phyloP scores from a whole-genome alignment of 768 basidiomycete species.

The Xerocomus spinulosus region DNA sequence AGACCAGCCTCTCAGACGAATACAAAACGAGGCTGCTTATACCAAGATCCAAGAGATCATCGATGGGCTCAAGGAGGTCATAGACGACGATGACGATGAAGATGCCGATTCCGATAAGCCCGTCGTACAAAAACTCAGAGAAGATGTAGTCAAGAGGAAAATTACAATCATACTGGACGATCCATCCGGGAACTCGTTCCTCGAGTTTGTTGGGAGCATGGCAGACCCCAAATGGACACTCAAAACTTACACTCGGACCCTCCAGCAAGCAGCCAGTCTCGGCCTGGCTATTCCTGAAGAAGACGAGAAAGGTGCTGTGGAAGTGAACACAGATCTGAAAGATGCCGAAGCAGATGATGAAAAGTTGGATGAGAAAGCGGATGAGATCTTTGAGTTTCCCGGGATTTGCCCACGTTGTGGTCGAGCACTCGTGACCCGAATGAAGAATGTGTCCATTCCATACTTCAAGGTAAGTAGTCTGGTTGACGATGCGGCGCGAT shows the following conservation, averaged over 20 bases:
- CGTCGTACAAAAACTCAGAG: constrained; percentile 32
- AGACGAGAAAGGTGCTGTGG: constrained; percentile 9
- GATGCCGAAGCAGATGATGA: constrained; percentile 15
- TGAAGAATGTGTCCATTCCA: constrained; percentile 96
- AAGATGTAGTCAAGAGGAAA: constrained; percentile 53
- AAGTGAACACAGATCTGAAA: background rate
- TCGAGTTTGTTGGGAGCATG: constrained; percentile 84
- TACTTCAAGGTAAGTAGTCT: constrained; percentile 77
- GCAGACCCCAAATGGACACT: constrained; percentile 92
- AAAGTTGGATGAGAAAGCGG: constrained; percentile 46
- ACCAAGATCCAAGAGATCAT: constrained; percentile 73
- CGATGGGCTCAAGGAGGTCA: constrained; percentile 55
- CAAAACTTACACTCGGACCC: constrained; percentile 72
- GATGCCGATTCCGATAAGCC: constrained; percentile 23
- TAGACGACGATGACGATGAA: constrained; percentile 50
- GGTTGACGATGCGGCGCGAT: background rate
- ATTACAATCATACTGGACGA: constrained; percentile 90
- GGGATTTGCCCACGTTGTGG: constrained; percentile 89
- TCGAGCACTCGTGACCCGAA: constrained; percentile 74
- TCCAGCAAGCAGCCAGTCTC: constrained; percentile 74
- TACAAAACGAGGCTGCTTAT: constrained; percentile 70
- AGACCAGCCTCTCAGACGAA: constrained; percentile 79
- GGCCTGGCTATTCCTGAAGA: constrained; percentile 62
- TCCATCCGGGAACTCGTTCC: constrained; percentile 93
- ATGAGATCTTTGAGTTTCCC: constrained; percentile 87